Evolutionary conservation across 306 rosid genomes (phyloP), one percentile per base, ranked within the genome.

Genomic region (Cicer yamashitae): DNA sequence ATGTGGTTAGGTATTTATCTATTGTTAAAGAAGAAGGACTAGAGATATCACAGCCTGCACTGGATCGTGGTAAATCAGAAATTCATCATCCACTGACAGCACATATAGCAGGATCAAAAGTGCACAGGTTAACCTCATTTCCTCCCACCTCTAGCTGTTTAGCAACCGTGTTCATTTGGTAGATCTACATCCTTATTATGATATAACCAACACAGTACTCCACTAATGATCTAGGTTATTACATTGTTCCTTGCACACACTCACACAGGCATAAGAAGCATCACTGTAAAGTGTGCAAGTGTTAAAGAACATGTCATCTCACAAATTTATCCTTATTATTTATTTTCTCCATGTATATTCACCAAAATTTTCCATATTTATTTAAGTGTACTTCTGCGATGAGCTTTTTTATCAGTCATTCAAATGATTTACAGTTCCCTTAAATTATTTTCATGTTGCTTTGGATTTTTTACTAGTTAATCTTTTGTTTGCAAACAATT

Each of bases 21-120:
- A 84, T 91, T 80, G 79, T 94, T 65, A 73, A 82, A 82, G 93
- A 87, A 66, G 98, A 91, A 85, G 96, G 89, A 71, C 93, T 94
- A 15, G 94, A 91, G 87, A 91, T 94, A 88, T 94, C 98, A 70
- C 98, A 94, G 89, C 98, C 98, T 40, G 98, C 91, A 34, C 90
- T 94, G 65, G 98, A 91, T 86, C 93, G 89, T 45, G 73, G 14
- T 45, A 90, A 94, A 86, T 94, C 98, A 43, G 93, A 85, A 61
- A 88, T 94, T 54, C 94, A 94, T 86, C 97, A 94, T 81, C 85
- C 89, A 37, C 84, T 94, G 60, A 91, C 98, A 20, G 89, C 83
- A 62, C 96, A 87, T n/a, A 79, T 8, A 77, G 79, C 76, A 43
- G 77, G 89, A 73, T 86, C 90, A 13, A 94, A 70, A 88, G 94